Percentiles rank a stretch among this genome's conserved stretches.
phyloP scores from a whole-genome alignment of 257 asterid genomes.

The Cinchona pubescens region DNA sequence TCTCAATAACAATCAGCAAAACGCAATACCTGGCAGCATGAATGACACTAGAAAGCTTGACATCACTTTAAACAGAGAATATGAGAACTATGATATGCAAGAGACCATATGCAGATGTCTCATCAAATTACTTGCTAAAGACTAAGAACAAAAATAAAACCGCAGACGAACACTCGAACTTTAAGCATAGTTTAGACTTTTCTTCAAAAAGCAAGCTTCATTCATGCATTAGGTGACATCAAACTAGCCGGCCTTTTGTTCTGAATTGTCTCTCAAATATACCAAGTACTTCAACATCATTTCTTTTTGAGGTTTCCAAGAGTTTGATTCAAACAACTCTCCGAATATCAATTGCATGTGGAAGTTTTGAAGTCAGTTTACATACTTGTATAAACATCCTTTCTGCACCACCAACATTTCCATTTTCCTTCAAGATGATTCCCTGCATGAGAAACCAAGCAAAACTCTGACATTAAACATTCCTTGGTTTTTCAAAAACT shows the following conservation, averaged over 20 bases:
- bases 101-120: not conserved
- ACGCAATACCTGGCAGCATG: not conserved
- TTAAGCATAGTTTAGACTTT: not conserved
- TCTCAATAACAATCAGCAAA: not conserved
- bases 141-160: not conserved
- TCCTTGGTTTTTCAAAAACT: not conserved
- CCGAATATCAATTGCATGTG: not conserved
- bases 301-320: not conserved
- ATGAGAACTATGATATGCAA: not conserved
- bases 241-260: not conserved
- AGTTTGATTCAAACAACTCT: not conserved
- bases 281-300: not conserved
- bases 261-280: not conserved
- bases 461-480: not conserved
- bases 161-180: not conserved
- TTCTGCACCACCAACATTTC: slow-evolving; percentile 86
- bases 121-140: not conserved
- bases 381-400: slow-evolving; percentile 95
- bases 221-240: not conserved
- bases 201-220: not conserved
- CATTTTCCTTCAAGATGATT: slow-evolving; percentile 74
- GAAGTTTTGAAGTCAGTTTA: slow-evolving; percentile 1
- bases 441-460: slow-evolving; percentile 52
- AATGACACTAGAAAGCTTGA: not conserved
- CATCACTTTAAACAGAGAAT: not conserved